Base-by-base conservation (phyloP, 352 stramenopile species). In the Phytophthora ramorum region DNA sequence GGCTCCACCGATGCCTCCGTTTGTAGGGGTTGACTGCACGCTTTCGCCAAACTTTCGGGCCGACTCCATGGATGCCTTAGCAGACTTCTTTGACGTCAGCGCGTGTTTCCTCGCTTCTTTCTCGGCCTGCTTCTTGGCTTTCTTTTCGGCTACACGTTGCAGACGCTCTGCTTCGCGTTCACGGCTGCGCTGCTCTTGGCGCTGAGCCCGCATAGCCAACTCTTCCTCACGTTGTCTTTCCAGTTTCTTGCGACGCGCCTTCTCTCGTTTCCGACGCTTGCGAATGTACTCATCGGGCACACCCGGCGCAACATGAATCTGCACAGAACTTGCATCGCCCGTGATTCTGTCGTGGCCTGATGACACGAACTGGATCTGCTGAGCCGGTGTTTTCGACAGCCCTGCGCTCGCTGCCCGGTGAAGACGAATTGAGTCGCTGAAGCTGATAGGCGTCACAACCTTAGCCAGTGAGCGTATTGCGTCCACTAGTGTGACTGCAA, bases 201-300 rank as follows among this genome's bases (percentile, higher is more conserved):
- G 84, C 24, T 87, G 73, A 1, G 84, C 81, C 22, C 86, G 83
- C 10, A 93, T 74, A 6, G 85, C 85, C 28, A 92, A 58, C 43
- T 95, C 89, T 69, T 92, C 76, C 43, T 94, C 85, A 4, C 84
- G 81, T 63, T 93, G 78, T 12, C 71, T 67, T 60, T 96, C 85
- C 32, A 92, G 46, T 43, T 78, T 78, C 68, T 93, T 94, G 13
- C 87, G 81, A 13, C 87, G 82, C 19, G 82, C 83, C 50, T 93
- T 93, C 48, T 95, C 85, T 20, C 89, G 83, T 71, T 93, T 93
- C 26, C 84, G 83, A n/a, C 87, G 81, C 61, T 94, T 94, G 22
- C 85, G 83, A 59, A 95, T 91, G 75, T 96, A 95, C 50, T 95
- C 82, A 20, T 95, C 83, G 0, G 87, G 87, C 0, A 95, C 87